Evolutionary conservation across 331 rosid species (phyloP).

Genomic region (Ulmus americana): DNA sequence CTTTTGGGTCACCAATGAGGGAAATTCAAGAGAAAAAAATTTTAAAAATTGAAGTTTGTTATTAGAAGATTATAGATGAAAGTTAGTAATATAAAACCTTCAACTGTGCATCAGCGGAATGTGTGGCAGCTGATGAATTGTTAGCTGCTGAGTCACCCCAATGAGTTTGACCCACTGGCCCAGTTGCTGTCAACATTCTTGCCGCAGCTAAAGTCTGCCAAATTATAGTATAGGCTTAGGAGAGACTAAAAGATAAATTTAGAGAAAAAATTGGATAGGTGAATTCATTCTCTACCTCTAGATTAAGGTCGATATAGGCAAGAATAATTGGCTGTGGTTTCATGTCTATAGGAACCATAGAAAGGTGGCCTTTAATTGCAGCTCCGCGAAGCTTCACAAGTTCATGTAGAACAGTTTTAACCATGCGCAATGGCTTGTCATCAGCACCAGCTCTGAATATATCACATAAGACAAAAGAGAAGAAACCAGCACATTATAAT

Average conservation of each 20-base stretch:
- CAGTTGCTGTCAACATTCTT: constrained; percentile 94
- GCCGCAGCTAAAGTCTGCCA: constrained; percentile 93
- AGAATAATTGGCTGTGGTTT: constrained; percentile 97
- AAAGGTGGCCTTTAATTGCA: constrained; percentile 93
- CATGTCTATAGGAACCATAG: constrained; percentile 97
- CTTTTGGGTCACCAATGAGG: not conserved
- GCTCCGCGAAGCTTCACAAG: constrained; percentile 99
- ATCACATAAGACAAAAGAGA: constrained; percentile 7
- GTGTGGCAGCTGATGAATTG: constrained; percentile 77
- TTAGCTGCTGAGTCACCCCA: constrained; percentile 90
- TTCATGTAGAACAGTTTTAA: constrained; percentile 93
- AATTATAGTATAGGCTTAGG: constrained; percentile 5
- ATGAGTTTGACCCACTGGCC: constrained; percentile 90
- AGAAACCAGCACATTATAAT: constrained; percentile 15
- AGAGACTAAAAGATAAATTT: not conserved
- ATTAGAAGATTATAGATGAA: not conserved
- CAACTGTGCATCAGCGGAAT: constrained; percentile 83
- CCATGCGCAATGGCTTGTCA: constrained; percentile 97
- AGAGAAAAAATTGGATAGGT: not conserved
- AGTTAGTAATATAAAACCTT: constrained; percentile 45
- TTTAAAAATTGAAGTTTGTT: not conserved
- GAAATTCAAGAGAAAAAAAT: not conserved
- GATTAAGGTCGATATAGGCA: constrained; percentile 95
- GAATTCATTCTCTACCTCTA: constrained; percentile 54
- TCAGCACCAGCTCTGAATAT: constrained; percentile 88